Percentiles rank a stretch among this genome's conserved stretches.
These are phyloP conservation scores for Mycocentrospora acerina DNA, from an alignment of 2,329 filamentous ascomycete species.

Conservation along the genomic window DNA sequence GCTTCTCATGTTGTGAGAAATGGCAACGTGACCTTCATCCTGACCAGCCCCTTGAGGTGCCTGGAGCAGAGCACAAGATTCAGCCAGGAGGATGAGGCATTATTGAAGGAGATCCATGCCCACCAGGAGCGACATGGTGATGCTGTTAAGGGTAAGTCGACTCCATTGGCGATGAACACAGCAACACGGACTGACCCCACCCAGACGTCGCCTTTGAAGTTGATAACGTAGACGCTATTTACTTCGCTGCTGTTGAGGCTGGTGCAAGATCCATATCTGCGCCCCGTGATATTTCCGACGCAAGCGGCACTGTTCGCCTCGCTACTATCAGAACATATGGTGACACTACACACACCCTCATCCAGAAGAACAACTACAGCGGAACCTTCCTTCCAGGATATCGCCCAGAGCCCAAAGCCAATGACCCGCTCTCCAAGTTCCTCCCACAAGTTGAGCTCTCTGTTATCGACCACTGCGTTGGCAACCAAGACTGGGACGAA, in stretches of 20 bases:
- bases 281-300: constrained; percentile 57
- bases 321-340: constrained; percentile 91
- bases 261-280: constrained; percentile 64
- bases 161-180: background rate
- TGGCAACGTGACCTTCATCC: constrained; percentile 74
- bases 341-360: constrained; percentile 90
- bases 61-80: constrained; percentile 35
- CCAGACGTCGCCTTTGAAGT: constrained; percentile 89
- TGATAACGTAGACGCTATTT: constrained; percentile 82
- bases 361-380: constrained; percentile 69
- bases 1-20: constrained; percentile 85
- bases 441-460: constrained; percentile 68
- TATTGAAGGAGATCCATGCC: constrained; percentile 73
- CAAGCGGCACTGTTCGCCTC: constrained; percentile 67
- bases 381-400: constrained; percentile 86
- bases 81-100: constrained; percentile 58
- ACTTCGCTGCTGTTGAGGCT: constrained; percentile 67
- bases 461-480: constrained; percentile 93
- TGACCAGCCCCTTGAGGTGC: constrained; percentile 74
- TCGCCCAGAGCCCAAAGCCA: constrained; percentile 51
- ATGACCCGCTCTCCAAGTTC: constrained; percentile 50
- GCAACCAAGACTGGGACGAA: constrained; percentile 93
- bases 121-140: constrained; percentile 89
- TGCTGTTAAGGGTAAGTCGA: constrained; percentile 69
- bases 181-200: constrained; percentile 5